These are phyloP conservation scores for Fraxinus anomala DNA, from an alignment of 257 asterid genomes.

Conservation along the genomic window DNA sequence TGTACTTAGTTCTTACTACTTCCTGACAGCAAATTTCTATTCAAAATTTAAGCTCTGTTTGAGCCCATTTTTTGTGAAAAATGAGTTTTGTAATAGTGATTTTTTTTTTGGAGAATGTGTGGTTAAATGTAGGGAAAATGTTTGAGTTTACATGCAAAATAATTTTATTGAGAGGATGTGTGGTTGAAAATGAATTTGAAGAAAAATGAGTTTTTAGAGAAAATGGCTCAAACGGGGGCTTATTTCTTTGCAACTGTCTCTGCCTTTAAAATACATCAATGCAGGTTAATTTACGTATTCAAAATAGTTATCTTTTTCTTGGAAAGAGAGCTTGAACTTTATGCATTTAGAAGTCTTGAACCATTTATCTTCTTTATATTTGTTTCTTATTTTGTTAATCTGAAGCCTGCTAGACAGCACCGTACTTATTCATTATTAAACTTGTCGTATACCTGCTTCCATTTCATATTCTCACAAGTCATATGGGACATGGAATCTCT, in stretches of 20 bases:
- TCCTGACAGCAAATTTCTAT: not conserved
- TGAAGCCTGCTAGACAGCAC: not conserved
- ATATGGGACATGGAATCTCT: not conserved
- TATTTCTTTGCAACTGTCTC: not conserved
- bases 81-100: no score
- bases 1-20: not conserved
- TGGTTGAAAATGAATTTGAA: no score
- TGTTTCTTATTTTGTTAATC: not conserved
- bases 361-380: not conserved
- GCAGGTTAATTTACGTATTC: not conserved
- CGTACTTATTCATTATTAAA: not conserved
- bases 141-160: no score
- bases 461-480: not conserved
- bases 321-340: slow-evolving; percentile 1
- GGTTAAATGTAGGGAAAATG: no score
- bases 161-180: no score
- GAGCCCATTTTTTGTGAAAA: no score
- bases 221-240: no score
- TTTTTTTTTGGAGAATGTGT: no score
- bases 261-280: not conserved
- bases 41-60: not conserved
- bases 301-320: not conserved
- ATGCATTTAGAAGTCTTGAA: not conserved
- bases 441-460: not conserved
- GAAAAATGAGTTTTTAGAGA: no score